Percentiles rank a stretch among this genome's conserved stretches.
Conservation (phyloP, 805 yeast species). For the Sugiyamaella qingdaonensis region DNA sequence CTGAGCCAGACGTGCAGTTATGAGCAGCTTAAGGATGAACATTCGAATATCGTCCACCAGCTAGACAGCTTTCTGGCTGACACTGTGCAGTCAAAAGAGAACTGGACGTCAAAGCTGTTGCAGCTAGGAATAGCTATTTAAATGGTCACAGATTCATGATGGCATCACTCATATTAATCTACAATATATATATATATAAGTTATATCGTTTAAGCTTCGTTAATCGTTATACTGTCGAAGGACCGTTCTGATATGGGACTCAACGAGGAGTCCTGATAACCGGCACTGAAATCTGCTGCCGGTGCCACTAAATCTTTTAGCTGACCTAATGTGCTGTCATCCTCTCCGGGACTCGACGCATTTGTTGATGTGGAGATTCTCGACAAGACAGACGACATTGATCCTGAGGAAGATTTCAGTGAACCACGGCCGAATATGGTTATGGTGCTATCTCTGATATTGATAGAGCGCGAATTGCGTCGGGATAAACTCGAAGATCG, state of each 20-base stretch:
- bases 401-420: slow-evolving; percentile 1
- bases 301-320: background rate
- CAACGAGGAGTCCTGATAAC: slow-evolving; percentile 6
- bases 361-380: background rate
- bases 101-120: background rate
- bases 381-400: slow-evolving; percentile 3
- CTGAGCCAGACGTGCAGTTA: background rate
- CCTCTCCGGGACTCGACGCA: background rate
- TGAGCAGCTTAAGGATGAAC: background rate
- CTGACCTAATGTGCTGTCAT: background rate
- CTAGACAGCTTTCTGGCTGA: background rate
- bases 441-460: slow-evolving; percentile 14
- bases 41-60: background rate
- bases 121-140: background rate
- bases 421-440: slow-evolving; percentile 13
- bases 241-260: slow-evolving; percentile 21
- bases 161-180: too few relatives aligned
- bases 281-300: background rate
- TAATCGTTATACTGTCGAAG: slow-evolving; percentile 6
- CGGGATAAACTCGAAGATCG: slow-evolving; percentile 9
- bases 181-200: too few relatives aligned
- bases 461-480: slow-evolving; percentile 13
- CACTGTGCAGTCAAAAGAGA: background rate
- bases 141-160: background rate
- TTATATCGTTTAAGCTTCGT: background rate